Base-by-base conservation (phyloP, 169 alveolate genomes). In the Nephromyces sp. region DNA sequence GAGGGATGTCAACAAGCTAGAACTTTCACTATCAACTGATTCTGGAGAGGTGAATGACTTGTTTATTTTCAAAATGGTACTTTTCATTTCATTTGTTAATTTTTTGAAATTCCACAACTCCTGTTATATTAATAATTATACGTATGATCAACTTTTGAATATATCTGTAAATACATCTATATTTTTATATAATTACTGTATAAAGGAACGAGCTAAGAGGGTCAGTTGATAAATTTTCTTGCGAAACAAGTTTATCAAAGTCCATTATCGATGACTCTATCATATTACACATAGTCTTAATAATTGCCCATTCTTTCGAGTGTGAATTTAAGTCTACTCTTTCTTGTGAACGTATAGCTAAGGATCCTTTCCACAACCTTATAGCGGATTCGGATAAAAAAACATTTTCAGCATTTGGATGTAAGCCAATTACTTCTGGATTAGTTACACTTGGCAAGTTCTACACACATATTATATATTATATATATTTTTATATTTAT, bases 341-440 rank as follows among this genome's bases (percentile, higher is more conserved):
- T 24, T 5, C 1, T 32, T 29, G 32, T 68, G 24, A 66, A 66
- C 1, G 71, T 52, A 1, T 29, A 22, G 2, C 65, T 34, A 28
- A 79, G 64, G 32, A 65, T 52, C 93, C 93, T 52, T 80, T 87
- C 96, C 96, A 94, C 32, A 92, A 80, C 63, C 83, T 86, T 81
- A 91, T 92, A 27, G 95, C 90, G 2, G 95, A 79, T 65, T 90
- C 92, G 6, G 93, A 90, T 83, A 89, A 94, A 77, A 92, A 94
- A 35, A 91, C 89, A 66, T 92, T 93, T 82, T 93, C 96, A 1
- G 96, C 98, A 75, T 93, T 93, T 1, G 95, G 85, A 81, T 93
- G 98, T n/a, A 93, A 87, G 2, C 98, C 98, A 68, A 91, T 90
- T 31, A 88, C 94, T 75, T 83, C 94, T 35, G 95, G 95, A 15